These are phyloP conservation scores for Pyricularia grisea DNA, from an alignment of 2,329 filamentous ascomycete species.

Conservation along the genomic window DNA sequence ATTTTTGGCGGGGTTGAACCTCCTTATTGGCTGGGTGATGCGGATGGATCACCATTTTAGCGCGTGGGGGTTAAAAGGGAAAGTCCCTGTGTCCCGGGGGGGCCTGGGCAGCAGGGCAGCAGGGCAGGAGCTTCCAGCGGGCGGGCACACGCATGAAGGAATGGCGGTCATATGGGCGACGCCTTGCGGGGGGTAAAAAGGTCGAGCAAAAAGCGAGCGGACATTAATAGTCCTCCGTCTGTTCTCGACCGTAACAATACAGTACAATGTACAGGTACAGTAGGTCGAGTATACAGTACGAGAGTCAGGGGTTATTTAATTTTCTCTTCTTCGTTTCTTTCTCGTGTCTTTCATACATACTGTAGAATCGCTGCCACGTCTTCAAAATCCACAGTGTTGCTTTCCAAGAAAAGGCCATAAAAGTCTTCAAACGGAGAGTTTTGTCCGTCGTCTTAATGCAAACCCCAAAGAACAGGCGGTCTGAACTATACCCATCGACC, in stretches of 20 bases:
- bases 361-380: background rate
- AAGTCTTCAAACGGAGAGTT: background rate
- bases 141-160: background rate
- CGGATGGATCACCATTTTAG: background rate
- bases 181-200: too few relatives aligned
- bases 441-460: background rate
- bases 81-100: background rate
- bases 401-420: background rate
- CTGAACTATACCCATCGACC: background rate
- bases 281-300: too few relatives aligned
- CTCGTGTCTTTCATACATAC: background rate
- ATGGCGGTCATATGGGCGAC: background rate
- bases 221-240: background rate
- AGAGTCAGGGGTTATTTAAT: background rate
- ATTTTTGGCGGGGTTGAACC: background rate
- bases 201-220: background rate
- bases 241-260: background rate
- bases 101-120: background rate
- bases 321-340: too few relatives aligned
- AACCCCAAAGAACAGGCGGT: background rate
- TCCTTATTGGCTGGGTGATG: background rate
- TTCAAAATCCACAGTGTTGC: background rate
- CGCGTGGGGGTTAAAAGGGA: background rate
- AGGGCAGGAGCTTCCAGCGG: background rate
- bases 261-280: too few relatives aligned